Evolutionary conservation across 2,329 filamentous ascomycete genomes (phyloP).

Genomic region (Exserohilum rostratum): DNA sequence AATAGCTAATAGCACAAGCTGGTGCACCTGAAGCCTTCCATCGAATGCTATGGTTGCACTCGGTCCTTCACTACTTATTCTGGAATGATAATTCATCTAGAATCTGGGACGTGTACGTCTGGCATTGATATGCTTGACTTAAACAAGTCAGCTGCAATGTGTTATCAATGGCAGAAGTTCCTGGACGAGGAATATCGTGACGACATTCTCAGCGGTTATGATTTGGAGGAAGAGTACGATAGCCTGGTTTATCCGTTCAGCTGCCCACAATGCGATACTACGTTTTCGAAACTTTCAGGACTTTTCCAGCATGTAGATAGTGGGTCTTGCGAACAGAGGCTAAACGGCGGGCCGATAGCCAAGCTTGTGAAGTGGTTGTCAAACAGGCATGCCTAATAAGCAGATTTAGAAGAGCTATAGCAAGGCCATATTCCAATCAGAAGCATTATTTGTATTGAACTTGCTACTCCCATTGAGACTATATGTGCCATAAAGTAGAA

Average conservation of each 20-base stretch:
- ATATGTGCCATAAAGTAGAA: not conserved
- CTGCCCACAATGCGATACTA: slow-evolving; percentile 15
- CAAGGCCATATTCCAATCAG: not conserved
- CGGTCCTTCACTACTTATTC: slow-evolving; percentile 16
- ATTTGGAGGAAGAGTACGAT: slow-evolving; percentile 13
- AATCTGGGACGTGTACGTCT: slow-evolving; percentile 23
- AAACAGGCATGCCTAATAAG: slow-evolving; percentile 8
- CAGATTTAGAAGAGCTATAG: not conserved
- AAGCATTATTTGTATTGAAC: not conserved
- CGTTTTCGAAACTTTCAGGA: slow-evolving; percentile 20
- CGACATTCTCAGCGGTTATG: slow-evolving; percentile 15
- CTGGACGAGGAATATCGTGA: slow-evolving; percentile 24
- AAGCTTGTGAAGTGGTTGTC: slow-evolving; percentile 22
- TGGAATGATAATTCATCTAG: slow-evolving; percentile 23
- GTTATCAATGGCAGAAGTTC: slow-evolving; percentile 24
- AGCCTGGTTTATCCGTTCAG: slow-evolving; percentile 11
- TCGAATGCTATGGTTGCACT: slow-evolving; percentile 20
- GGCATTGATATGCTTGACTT: slow-evolving; percentile 18
- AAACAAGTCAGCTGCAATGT: slow-evolving; percentile 23
- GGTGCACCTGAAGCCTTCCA: not conserved
- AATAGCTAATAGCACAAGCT: not conserved
- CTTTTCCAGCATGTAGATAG: slow-evolving; percentile 22
- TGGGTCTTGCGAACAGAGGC: slow-evolving; percentile 17
- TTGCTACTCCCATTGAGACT: not conserved
- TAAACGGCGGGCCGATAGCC: slow-evolving; percentile 15